Base-by-base conservation (phyloP, 2,329 filamentous ascomycete genomes). In the Bipolaris cookei region DNA sequence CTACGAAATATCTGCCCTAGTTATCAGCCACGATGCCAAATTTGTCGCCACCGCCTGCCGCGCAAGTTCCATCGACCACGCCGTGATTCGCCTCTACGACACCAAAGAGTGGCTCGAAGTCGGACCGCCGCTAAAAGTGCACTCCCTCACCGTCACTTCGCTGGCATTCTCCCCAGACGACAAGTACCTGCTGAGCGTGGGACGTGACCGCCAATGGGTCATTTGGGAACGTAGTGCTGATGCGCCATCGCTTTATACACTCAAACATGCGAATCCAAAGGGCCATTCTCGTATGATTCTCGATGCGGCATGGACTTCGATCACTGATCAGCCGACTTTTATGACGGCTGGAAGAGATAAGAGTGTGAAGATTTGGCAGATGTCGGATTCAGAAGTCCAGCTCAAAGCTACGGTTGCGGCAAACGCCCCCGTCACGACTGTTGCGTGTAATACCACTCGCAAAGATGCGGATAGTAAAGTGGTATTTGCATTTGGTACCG, bases 201-300 rank as follows among this genome's bases (percentile, higher is more conserved):
- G 95, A 2, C 83, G 95, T 58, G 95, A 99, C 76, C 83, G 95
- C 11, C 91, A 96, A 76, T 99, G 94, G 92, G 88, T 88, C 0
- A 81, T 98, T 1, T 99, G 94, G 73, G 79, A 85, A 66, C 82
- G 86, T 37, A 78, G 78, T 32, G 69, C 65, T 5, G 38, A 37
- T 7, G 45, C 49, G 18, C 67, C 20, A 14, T 57, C 54, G 4
- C 72, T 71, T 13, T 97, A 90, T 68, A 77, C 75, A 21, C 79
- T 89, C 3, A 75, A 85, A 37, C 81, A 88, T 59, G 81, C 84
- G 2, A 92, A 96, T 67, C 85, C 87, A 1, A 97, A 96, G 77
- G 94, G 91, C 0, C 95, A 99, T 75, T 84, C 90, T 3, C 83
- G 95, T 57, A 98, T 99, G 92, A 93, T 99, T 43, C 82, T 98